Percentiles rank a stretch among this genome's conserved stretches.
phyloP scores from a whole-genome alignment of 257 asterid genomes.

The Ligustrum vulgare region DNA sequence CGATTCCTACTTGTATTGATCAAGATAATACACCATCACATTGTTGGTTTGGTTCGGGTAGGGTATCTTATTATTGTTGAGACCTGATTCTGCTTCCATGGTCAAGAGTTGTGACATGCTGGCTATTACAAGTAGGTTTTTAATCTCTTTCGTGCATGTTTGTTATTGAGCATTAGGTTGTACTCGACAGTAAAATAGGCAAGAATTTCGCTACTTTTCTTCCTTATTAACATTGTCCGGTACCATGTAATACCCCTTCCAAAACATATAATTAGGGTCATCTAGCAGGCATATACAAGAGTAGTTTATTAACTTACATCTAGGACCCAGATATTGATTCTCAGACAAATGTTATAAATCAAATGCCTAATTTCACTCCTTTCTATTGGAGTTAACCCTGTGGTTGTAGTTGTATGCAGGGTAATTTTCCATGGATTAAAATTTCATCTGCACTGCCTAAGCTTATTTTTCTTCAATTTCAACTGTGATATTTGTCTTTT shows the following conservation, averaged over 20 bases:
- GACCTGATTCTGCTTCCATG: not conserved
- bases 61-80: not conserved
- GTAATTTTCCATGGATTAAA: not conserved
- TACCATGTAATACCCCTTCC: not conserved
- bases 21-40: not conserved
- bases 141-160: not conserved
- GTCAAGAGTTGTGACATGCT: not conserved
- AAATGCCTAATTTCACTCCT: not conserved
- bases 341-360: not conserved
- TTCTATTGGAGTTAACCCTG: not conserved
- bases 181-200: not conserved
- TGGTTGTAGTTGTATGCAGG: not conserved
- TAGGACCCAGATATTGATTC: not conserved
- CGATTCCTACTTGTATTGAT: not conserved
- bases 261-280: not conserved
- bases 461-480: not conserved
- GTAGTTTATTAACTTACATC: too few species aligned
- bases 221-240: too few species aligned
- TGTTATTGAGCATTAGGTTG: not conserved
- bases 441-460: not conserved
- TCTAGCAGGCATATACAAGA: not conserved
- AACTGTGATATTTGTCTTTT: not conserved
- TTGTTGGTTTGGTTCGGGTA: not conserved
- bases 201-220: not conserved
- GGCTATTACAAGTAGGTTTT: not conserved